phyloP scores from a whole-genome alignment of 2,329 filamentous ascomycete species.

The Trichoderma asperellum region DNA sequence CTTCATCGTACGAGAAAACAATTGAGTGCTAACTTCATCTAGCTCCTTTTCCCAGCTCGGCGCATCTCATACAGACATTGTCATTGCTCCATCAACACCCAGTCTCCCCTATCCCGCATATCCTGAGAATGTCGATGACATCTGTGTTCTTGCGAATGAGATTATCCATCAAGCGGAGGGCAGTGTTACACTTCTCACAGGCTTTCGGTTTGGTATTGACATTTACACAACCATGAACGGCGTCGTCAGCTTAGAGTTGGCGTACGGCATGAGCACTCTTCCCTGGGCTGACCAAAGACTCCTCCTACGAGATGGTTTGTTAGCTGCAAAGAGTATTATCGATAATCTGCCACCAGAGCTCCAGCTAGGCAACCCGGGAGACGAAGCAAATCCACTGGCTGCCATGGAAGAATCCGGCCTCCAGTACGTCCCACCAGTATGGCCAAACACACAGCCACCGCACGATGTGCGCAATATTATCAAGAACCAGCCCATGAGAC shows the following conservation, averaged over 20 bases:
- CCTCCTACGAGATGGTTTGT: constrained; percentile 71
- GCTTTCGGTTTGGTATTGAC: constrained; percentile 78
- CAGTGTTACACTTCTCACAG: constrained; percentile 70
- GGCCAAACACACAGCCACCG: constrained; percentile 50
- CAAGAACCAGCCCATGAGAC: constrained; percentile 53
- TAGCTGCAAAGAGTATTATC: constrained; percentile 69
- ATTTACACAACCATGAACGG: constrained; percentile 82
- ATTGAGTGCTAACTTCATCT: background rate
- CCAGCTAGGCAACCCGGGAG: constrained; percentile 53
- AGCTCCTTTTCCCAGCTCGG: constrained; percentile 80
- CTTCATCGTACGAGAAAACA: background rate
- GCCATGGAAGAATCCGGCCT: constrained; percentile 51
- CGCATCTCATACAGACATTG: constrained; percentile 69
- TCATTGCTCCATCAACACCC: constrained; percentile 76
- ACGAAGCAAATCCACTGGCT: constrained; percentile 44
- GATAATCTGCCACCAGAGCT: constrained; percentile 71
- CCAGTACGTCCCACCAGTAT: constrained; percentile 57
- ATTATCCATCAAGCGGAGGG: constrained; percentile 71
- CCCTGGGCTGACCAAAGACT: constrained; percentile 78
- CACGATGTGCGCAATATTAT: constrained; percentile 57
- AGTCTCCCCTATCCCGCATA: constrained; percentile 77
- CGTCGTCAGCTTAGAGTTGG: constrained; percentile 77
- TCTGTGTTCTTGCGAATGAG: constrained; percentile 72
- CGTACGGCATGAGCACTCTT: constrained; percentile 76
- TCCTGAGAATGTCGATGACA: constrained; percentile 82